Base-by-base conservation (phyloP, 2,329 filamentous ascomycete genomes). In the Cladosporium sphaerospermum region DNA sequence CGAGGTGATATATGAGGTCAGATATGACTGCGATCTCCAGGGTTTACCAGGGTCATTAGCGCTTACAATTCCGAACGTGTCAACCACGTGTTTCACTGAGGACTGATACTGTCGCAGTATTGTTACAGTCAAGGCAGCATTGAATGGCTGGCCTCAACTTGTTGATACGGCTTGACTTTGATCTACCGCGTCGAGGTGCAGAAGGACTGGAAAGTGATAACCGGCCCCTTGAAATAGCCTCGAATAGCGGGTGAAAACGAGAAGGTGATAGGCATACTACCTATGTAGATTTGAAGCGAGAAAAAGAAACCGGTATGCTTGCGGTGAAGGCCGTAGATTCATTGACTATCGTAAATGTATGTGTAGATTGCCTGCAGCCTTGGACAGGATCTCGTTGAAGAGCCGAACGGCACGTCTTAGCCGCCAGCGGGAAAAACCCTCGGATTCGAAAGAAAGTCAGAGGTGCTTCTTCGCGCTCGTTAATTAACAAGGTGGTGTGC, bases 401-500 rank as follows among this genome's bases (percentile, higher is more conserved):
- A 19, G 32, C 48, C 37, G 40, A 9, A 44, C 48, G 48, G 48
- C 48, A 51, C 32, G 33, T 19, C 28, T 37, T 44, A 31, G 48
- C 48, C 48, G 48, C 9, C 48, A 51, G 40, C 48, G 32, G 18
- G 13, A 9, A 43, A 13, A 44, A 51, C 48, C 48, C 48, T 51
- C 48, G 32, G 4, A 44, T 51, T 43, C 48, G 39, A 34, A 31
- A 37, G 16, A 42, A 53, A 47, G 71, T 97, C 92, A 97, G 92
- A 96, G 89, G 88, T 95, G 86, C 89, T 54, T 87, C 80, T 86
- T 89, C 83, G 91, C 93, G 92, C 96, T 84, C 92, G 91, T 89
- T 80, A 75, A 75, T 81, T 89, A 95, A 96, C 90, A 97, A 96
- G 92, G 86, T 84, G 80, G 80, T 96, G 92, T 96, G 93, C 89